A percentile compares a stretch with the other conserved stretches of the same genome.
Evolutionary conservation across 2,329 filamentous ascomycete genomes (phyloP).

Genomic region (Colletotrichum caudatum): DNA sequence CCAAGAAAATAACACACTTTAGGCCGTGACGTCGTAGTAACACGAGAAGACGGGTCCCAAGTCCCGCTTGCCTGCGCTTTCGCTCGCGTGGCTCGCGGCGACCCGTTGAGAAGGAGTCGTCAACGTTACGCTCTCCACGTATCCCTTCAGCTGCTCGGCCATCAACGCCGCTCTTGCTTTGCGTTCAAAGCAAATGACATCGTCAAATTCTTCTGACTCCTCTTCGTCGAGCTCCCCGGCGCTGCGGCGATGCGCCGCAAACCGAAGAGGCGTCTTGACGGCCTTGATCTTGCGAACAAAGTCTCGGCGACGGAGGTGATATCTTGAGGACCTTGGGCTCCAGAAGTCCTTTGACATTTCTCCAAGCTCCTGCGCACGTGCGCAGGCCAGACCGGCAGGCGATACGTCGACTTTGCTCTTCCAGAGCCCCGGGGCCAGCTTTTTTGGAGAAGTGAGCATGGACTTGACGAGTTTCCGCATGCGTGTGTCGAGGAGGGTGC

Average conservation of each 20-base stretch:
- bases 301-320: slow-evolving; percentile 53
- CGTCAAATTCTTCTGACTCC: slow-evolving; percentile 52
- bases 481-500: slow-evolving; percentile 50
- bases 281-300: slow-evolving; percentile 57
- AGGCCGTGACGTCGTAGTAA: slow-evolving; percentile 37
- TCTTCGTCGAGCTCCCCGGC: slow-evolving; percentile 51
- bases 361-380: slow-evolving; percentile 52
- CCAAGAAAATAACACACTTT: too few relatives aligned
- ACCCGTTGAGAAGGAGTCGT: background rate
- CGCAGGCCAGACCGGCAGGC: slow-evolving; percentile 47
- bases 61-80: slow-evolving; percentile 27
- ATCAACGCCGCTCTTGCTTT: slow-evolving; percentile 34
- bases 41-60: slow-evolving; percentile 40
- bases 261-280: slow-evolving; percentile 53
- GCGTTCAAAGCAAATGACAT: slow-evolving; percentile 45
- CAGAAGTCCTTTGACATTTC: slow-evolving; percentile 59
- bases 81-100: slow-evolving; percentile 8
- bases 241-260: slow-evolving; percentile 52
- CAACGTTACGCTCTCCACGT: slow-evolving; percentile 30
- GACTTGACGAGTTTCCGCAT: slow-evolving; percentile 51
- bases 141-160: slow-evolving; percentile 36
- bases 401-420: slow-evolving; percentile 52
- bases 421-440: slow-evolving; percentile 46
- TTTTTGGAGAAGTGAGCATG: slow-evolving; percentile 45
- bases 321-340: slow-evolving; percentile 52